Evolutionary conservation across 2,329 filamentous ascomycete species (phyloP).

Genomic region (Monosporascus sp.): DNA sequence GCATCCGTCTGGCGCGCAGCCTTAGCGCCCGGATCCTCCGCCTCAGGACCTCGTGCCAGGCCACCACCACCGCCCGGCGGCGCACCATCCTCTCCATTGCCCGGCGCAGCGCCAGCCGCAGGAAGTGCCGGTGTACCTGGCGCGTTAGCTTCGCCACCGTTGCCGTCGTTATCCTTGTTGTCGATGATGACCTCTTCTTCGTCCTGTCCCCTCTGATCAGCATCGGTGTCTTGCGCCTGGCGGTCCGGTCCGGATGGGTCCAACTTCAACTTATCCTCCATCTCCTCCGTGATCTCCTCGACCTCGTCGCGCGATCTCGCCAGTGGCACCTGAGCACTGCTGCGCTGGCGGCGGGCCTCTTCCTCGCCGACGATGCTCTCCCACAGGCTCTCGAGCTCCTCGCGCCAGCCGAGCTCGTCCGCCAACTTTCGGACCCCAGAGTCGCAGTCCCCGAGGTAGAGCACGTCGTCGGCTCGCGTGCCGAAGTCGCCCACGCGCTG

Average conservation of each 20-base stretch:
- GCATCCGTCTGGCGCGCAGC: too few relatives aligned
- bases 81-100: slow-evolving; percentile 7
- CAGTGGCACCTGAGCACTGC: slow-evolving; percentile 27
- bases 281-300: slow-evolving; percentile 24
- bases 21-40: not conserved
- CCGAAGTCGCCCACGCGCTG: slow-evolving; percentile 79
- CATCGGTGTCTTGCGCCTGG: not conserved
- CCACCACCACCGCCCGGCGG: slow-evolving; percentile 7
- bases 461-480: slow-evolving; percentile 73
- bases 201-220: not conserved
- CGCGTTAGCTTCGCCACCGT: not conserved
- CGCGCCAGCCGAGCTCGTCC: slow-evolving; percentile 74
- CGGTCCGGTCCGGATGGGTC: not conserved
- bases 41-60: not conserved
- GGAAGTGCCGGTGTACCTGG: not conserved
- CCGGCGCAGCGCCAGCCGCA: slow-evolving; percentile 5
- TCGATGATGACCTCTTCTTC: not conserved
- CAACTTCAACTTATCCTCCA: slow-evolving; percentile 25
- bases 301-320: slow-evolving; percentile 40
- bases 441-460: slow-evolving; percentile 80
- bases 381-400: slow-evolving; percentile 79
- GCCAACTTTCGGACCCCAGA: slow-evolving; percentile 74
- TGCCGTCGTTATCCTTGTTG: not conserved
- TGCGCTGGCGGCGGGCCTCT: slow-evolving; percentile 46
- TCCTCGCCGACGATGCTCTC: slow-evolving; percentile 58